Percentiles rank a stretch among this genome's conserved stretches.
Evolutionary conservation across 768 basidiomycete genomes (phyloP).

Genomic region (Lepiota venenata): DNA sequence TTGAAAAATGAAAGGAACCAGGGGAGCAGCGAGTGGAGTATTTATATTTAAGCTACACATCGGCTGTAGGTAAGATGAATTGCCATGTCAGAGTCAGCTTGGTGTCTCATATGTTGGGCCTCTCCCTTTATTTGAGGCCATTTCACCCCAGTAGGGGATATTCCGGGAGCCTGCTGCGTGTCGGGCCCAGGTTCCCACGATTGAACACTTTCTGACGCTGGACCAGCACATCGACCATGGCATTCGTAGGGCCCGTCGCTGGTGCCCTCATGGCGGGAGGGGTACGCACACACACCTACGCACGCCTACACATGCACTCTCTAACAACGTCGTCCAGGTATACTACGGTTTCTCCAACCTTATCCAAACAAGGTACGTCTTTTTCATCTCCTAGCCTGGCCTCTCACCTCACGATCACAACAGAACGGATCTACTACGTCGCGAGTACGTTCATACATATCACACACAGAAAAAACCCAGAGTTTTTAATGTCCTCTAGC

Average conservation of each 20-base stretch:
- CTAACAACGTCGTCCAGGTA: slow-evolving; percentile 31
- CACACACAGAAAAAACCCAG: not conserved
- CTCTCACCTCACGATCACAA: slow-evolving; percentile 6
- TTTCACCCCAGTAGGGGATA: no score
- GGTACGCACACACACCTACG: slow-evolving; percentile 30
- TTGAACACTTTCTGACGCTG: not conserved
- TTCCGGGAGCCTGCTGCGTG: no score
- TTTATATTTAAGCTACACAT: no score
- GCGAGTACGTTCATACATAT: slow-evolving; percentile 42
- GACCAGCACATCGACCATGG: slow-evolving; percentile 34
- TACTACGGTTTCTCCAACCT: slow-evolving; percentile 72
- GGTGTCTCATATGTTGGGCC: no score
- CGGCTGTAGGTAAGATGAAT: no score
- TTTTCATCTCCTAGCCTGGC: not conserved
- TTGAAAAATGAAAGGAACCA: no score
- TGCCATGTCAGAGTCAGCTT: no score
- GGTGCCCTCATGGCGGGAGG: slow-evolving; percentile 68
- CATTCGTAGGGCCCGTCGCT: slow-evolving; percentile 63
- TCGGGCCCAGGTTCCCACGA: not conserved
- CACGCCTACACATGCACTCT: no score
- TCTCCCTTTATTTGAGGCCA: no score
- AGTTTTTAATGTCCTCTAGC: slow-evolving; percentile 21
- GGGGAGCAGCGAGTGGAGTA: no score
- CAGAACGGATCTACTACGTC: slow-evolving; percentile 53
- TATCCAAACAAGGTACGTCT: slow-evolving; percentile 49